These are phyloP conservation scores for Diplotaxis tenuifolia DNA, from an alignment of 345 rosid species.

Conservation along the genomic window DNA sequence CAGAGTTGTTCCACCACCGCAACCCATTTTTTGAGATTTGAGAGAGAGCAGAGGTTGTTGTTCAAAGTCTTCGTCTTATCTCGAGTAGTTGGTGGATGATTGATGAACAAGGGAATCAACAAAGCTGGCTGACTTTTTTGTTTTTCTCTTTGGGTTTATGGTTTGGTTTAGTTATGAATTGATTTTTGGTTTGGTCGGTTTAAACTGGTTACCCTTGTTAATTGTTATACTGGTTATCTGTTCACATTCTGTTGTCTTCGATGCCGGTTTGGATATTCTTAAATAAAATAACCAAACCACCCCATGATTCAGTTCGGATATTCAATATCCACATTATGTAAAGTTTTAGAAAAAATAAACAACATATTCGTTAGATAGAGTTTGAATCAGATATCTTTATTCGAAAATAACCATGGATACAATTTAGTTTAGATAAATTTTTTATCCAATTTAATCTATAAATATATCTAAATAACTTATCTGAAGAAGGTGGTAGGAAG, in stretches of 20 bases:
- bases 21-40: constrained; percentile 57
- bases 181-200: background rate
- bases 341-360: no score
- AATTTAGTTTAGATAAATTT: no score
- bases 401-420: no score
- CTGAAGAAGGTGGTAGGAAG: background rate
- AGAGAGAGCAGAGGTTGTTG: constrained; percentile 8
- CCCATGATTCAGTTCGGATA: no score
- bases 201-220: constrained; percentile 31
- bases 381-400: no score
- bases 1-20: constrained; percentile 49
- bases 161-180: background rate
- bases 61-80: constrained; percentile 33
- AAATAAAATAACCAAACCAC: no score
- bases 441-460: no score
- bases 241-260: no score
- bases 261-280: no score
- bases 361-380: no score
- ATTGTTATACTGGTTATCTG: constrained; percentile 62
- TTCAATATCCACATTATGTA: no score
- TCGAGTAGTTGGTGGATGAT: constrained; percentile 16
- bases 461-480: no score
- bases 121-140: background rate
- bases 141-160: background rate
- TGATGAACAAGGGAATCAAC: background rate